Conservation (phyloP, 768 basidiomycete genomes). For the Hypsizygus marmoreus region DNA sequence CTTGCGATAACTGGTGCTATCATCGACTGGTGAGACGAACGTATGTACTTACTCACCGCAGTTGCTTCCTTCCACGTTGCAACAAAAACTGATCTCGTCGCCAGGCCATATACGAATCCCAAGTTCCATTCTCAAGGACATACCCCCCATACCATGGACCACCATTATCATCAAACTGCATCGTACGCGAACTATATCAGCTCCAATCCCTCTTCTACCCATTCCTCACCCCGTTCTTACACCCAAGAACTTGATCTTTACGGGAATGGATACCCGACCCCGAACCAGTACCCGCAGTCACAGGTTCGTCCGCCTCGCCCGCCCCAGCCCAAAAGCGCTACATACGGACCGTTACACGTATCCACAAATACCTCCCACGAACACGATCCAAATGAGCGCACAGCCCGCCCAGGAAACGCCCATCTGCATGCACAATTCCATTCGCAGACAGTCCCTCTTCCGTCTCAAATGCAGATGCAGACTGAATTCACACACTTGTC, state of each 20-base stretch:
- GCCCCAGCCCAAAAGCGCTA: slow-evolving; percentile 16
- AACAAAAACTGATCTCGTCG: slow-evolving; percentile 9
- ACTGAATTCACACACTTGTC: slow-evolving; percentile 9
- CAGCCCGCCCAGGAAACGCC: slow-evolving; percentile 51
- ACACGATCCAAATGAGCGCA: slow-evolving; percentile 47
- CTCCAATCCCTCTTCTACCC: slow-evolving; percentile 37
- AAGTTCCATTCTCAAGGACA: neutral
- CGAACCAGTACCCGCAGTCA: slow-evolving; percentile 22
- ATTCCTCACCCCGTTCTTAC: slow-evolving; percentile 22
- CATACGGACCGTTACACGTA: slow-evolving; percentile 35
- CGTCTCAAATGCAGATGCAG: slow-evolving; percentile 15
- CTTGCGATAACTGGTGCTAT: slow-evolving; percentile 2
- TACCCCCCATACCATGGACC: slow-evolving; percentile 16
- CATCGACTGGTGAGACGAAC: slow-evolving; percentile 7
- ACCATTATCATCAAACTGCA: slow-evolving; percentile 19
- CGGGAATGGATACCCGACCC: slow-evolving; percentile 13
- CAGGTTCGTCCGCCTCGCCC: slow-evolving; percentile 23
- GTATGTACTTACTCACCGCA: neutral
- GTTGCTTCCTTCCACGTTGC: neutral
- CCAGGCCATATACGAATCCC: slow-evolving; percentile 9
- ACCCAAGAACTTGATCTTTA: slow-evolving; percentile 20
- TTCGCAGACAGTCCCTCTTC: slow-evolving; percentile 22
- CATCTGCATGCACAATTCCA: slow-evolving; percentile 48
- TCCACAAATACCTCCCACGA: slow-evolving; percentile 40
- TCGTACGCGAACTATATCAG: slow-evolving; percentile 28